Evolutionary conservation across 2,329 filamentous ascomycete genomes (phyloP), one percentile per base, ranked within the genome.

Genomic region (Colletotrichum chrysophilum): DNA sequence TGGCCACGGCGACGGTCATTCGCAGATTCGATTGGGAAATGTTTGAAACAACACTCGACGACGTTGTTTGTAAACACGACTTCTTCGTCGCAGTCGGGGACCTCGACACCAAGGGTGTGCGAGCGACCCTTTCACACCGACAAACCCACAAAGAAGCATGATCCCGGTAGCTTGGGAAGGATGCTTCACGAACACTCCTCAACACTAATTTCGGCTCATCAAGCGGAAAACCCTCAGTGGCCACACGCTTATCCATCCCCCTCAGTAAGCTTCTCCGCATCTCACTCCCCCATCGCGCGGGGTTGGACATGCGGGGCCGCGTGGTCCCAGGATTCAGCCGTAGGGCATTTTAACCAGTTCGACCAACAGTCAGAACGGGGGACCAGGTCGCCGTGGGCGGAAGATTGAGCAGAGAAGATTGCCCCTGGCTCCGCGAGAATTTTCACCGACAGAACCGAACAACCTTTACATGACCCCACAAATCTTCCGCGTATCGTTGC

Each of bases 61-160:
- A 81, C 73, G 74, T 80, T 36, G 71, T 77, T 9, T 61, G 67
- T 1, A 72, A 55, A 24, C 74, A 71, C 21, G 70, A 74, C 26
- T 74, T 74, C 60, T 70, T 74, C 60, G 60, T 74, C 4, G 56
- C 62, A 4, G 68, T 71, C 4, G 52, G 16, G 7, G 32, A 77
- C 7, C 43, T 75, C 18, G 4, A 68, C 4, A 74, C 62, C 18
- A 70, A 78, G 61, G 75, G 77, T 8, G 38, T 78, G 28, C 34
- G 75, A 16, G 77, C 62, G 1, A 78, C 64, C 3, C 26, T 74
- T 34, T 13, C 26, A 12, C 55, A 14, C 26, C 70, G 62, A 14
- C 18, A 28, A 10, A 52, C 24, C 34, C 56, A 7, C 4, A 52
- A 9, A 43, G 21, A 32, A 18, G 14, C 24, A 26, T 24, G 21